Evolutionary conservation across 2,329 filamentous ascomycete genomes (phyloP).

Genomic region (Lithohypha guttulata): DNA sequence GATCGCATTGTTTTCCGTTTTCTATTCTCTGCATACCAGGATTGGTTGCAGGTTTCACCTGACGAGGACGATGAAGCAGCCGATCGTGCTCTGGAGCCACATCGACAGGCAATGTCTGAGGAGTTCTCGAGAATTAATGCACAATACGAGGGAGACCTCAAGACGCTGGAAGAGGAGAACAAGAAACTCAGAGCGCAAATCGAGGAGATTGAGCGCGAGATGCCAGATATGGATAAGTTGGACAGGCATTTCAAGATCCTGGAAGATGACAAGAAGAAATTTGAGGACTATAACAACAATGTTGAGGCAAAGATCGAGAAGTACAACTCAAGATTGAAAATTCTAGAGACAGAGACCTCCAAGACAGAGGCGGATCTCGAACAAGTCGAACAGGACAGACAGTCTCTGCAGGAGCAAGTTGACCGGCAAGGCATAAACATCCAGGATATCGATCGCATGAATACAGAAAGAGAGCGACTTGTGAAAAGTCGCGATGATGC

Average conservation of each 20-base stretch:
- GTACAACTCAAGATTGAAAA: constrained; percentile 67
- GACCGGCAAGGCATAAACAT: constrained; percentile 92
- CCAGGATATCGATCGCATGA: constrained; percentile 98
- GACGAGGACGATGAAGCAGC: constrained; percentile 79
- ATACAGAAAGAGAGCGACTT: constrained; percentile 83
- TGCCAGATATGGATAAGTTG: constrained; percentile 69
- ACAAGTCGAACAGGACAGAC: constrained; percentile 72
- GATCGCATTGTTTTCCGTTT: constrained; percentile 95
- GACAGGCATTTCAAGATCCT: constrained; percentile 88
- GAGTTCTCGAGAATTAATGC: constrained; percentile 80
- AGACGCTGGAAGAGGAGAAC: constrained; percentile 78
- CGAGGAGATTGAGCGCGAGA: constrained; percentile 76
- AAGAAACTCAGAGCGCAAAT: constrained; percentile 72
- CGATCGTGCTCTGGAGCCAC: constrained; percentile 66
- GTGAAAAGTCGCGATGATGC: constrained; percentile 76
- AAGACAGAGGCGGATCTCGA: constrained; percentile 64
- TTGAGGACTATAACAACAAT: constrained; percentile 83
- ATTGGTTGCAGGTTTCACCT: constrained; percentile 88
- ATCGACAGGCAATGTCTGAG: constrained; percentile 75
- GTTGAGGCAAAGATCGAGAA: constrained; percentile 80
- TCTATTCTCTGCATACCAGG: constrained; percentile 75
- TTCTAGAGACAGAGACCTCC: constrained; percentile 77
- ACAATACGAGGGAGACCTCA: constrained; percentile 72
- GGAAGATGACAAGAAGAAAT: constrained; percentile 88
- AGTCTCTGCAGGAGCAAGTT: constrained; percentile 69